phyloP scores from a whole-genome alignment of 768 basidiomycete species.

The Amanita fuliginea region DNA sequence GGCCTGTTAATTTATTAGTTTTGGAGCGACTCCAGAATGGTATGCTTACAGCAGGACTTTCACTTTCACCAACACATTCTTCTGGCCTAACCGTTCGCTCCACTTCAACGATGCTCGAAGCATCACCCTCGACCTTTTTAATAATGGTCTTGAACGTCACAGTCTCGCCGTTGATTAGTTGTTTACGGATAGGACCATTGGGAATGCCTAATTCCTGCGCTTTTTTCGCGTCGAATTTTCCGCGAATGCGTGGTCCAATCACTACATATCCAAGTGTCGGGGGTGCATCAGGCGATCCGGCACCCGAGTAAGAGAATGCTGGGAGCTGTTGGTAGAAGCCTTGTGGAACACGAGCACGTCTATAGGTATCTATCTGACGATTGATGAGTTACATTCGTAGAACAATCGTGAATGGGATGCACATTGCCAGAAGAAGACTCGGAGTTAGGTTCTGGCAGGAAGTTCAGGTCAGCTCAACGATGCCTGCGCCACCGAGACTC shows the following conservation, averaged over 20 bases:
- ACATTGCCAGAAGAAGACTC: constrained; percentile 6
- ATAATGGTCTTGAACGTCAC: constrained; percentile 46
- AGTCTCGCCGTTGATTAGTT: constrained; percentile 52
- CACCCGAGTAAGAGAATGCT: constrained; percentile 14
- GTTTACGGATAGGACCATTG: constrained; percentile 42
- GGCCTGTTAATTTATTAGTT: constrained; percentile 26
- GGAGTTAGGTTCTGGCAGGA: not conserved
- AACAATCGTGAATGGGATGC: not conserved
- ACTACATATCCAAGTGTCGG: constrained; percentile 39
- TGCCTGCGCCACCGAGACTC: not conserved
- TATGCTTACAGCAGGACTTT: constrained; percentile 32
- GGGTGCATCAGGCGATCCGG: constrained; percentile 11
- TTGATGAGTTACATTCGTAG: not conserved
- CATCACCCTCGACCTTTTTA: constrained; percentile 23
- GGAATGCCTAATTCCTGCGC: constrained; percentile 58
- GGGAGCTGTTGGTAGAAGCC: constrained; percentile 30
- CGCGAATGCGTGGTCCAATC: constrained; percentile 41
- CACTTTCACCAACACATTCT: constrained; percentile 45
- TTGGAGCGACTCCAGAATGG: not conserved
- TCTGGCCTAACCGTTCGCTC: constrained; percentile 38
- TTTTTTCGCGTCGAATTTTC: constrained; percentile 63
- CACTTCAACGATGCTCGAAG: not conserved
- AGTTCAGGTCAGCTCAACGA: not conserved
- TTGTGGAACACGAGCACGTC: constrained; percentile 14
- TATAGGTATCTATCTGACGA: constrained; percentile 19